Evolutionary conservation across 208 protist species (phyloP), one percentile per base, ranked within the genome.

Genomic region (Crithidia sp.): DNA sequence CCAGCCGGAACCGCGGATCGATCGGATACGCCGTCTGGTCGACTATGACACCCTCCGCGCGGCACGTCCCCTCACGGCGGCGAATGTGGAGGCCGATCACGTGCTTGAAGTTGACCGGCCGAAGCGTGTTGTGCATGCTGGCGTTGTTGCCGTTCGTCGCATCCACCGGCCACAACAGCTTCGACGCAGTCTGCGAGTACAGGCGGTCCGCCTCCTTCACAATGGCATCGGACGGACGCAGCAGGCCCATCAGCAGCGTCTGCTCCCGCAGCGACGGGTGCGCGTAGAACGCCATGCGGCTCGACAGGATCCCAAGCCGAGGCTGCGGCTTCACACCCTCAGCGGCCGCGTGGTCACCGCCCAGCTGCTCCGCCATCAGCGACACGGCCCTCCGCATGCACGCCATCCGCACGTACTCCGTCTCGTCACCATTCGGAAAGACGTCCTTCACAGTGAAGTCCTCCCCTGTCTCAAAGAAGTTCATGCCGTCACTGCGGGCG

Each of bases 171-270:
- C 60, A 68, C 10, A 45, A 47, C 13, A 54, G 49, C 45, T 17
- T 17, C 1, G 47, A 5, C 0, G 50, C 50, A 16, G 37, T 10
- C 8, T 16, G 16, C 13, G 50, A 12, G 61, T 75, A 75, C 19
- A 67, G 68, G 16, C 61, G 60, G 4, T 58, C 53, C n/a, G 62
- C 5, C 41, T 67, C 70, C 12, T 17, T 45, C 5, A 53, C 41
- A 16, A 75, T 19, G 36, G 4, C 6, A 9, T 40, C 4, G 5
- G 61, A 55, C 2, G 70, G 70, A 14, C 61, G 50, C 61, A 75
- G 70, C 52, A 75, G 70, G 17, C 36, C 70, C 52, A 68, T 57
- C 43, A 75, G 7, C 61, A 52, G 61, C 16, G 70, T 75, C 53
- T 55, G 55, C 63, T 75, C 70, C 28, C 3, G n/a, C 50, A 75